phyloP scores from a whole-genome alignment of 2,329 filamentous ascomycete species.

The Sarocladium kiliense region DNA sequence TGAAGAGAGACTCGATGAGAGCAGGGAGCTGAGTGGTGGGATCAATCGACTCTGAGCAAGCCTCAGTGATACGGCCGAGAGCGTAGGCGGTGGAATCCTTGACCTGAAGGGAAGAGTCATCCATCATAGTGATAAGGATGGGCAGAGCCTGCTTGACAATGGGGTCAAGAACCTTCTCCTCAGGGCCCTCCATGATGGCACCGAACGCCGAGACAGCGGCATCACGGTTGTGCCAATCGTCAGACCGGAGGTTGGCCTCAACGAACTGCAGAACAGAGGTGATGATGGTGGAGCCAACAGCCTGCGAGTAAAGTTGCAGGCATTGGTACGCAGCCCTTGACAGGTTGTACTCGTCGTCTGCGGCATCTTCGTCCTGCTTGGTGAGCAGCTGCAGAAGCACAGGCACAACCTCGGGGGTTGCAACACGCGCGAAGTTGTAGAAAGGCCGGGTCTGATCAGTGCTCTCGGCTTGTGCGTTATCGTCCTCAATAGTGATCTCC shows the following conservation, averaged over 20 bases:
- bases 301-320: conserved; percentile 90
- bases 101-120: conserved; percentile 83
- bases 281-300: conserved; percentile 79
- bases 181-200: conserved; percentile 97
- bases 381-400: conserved; percentile 84
- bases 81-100: conserved; percentile 95
- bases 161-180: conserved; percentile 85
- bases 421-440: conserved; percentile 93
- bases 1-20: conserved; percentile 83
- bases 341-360: conserved; percentile 96
- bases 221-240: conserved; percentile 93
- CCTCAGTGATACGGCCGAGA: conserved; percentile 91
- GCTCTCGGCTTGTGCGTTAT: conserved; percentile 74
- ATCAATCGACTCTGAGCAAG: conserved; percentile 87
- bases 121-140: conserved; percentile 87
- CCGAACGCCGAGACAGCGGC: conserved; percentile 96
- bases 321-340: conserved; percentile 95
- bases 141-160: conserved; percentile 94
- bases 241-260: conserved; percentile 79
- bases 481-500: conserved; percentile 95
- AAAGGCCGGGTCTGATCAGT: conserved; percentile 82
- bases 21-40: conserved; percentile 75
- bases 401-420: conserved; percentile 89
- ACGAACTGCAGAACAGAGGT: conserved; percentile 85
- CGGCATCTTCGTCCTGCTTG: conserved; percentile 95